Conservation (phyloP, 148 eudicot genomes). For the Persicaria tinctoria region DNA sequence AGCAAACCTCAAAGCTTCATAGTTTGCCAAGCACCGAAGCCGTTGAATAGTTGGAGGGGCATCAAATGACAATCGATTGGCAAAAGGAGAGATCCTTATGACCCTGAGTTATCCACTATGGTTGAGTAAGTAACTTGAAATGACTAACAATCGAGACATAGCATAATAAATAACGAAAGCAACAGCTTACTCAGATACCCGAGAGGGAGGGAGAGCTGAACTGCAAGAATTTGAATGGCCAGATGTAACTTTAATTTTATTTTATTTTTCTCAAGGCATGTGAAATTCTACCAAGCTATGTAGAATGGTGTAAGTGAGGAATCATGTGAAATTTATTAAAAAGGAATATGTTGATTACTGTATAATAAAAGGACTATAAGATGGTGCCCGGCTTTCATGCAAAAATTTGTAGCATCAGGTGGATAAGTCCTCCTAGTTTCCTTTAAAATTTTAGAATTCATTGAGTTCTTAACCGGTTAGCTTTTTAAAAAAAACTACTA, state of each 20-base stretch:
- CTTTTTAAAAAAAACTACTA: neutral
- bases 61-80: conserved; percentile 89
- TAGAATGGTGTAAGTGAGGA: neutral
- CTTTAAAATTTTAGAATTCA: neutral
- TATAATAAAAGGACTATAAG: neutral
- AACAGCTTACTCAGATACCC: neutral
- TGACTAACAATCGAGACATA: conserved; percentile 4
- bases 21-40: conserved; percentile 90
- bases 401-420: neutral
- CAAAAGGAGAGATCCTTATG: conserved; percentile 97
- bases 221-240: too few relatives aligned
- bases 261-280: neutral
- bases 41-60: conserved; percentile 91
- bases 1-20: conserved; percentile 86
- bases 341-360: neutral
- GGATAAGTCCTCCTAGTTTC: neutral
- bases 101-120: conserved; percentile 42
- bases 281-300: neutral
- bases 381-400: neutral
- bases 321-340: neutral
- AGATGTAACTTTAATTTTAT: too few relatives aligned
- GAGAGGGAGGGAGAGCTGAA: too few relatives aligned
- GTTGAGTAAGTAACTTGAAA: conserved; percentile 12
- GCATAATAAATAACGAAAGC: neutral
- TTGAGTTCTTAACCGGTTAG: neutral